Percentiles rank a stretch among this genome's conserved stretches.
phyloP scores from a whole-genome alignment of 176 grass and related monocot species.

The Puccinellia tenuiflora region DNA sequence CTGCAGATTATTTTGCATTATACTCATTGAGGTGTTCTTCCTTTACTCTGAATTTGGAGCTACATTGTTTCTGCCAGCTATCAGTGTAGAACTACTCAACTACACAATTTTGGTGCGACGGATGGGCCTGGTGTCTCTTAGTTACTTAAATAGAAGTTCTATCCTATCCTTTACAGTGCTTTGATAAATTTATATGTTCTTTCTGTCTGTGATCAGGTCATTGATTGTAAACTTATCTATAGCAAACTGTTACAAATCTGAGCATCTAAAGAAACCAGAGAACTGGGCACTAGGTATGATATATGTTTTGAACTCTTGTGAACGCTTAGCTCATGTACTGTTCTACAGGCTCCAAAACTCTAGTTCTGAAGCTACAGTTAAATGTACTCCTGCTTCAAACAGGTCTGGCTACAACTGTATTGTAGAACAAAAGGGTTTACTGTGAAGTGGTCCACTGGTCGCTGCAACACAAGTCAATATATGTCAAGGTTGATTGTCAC shows the following conservation, averaged over 20 bases:
- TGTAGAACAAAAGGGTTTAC: background rate
- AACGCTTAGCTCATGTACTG: background rate
- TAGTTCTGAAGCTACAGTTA: background rate
- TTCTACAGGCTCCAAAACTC: background rate
- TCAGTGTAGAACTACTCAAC: no score
- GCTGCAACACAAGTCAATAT: no score
- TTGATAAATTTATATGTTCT: background rate
- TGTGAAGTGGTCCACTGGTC: background rate
- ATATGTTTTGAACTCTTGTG: conserved; percentile 6
- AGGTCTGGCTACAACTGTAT: background rate
- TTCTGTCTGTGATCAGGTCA: conserved; percentile 60
- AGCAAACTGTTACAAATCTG: conserved; percentile 92
- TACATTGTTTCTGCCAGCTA: no score
- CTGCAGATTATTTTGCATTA: no score
- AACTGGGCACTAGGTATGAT: conserved; percentile 89
- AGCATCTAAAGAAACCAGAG: conserved; percentile 84
- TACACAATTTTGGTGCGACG: no score
- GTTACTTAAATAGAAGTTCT: background rate
- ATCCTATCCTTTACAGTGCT: background rate
- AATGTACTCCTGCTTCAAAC: background rate
- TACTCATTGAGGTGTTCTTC: no score
- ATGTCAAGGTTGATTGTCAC: no score
- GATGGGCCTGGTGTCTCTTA: background rate
- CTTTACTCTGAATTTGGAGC: no score
- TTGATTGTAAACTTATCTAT: conserved; percentile 81